These are phyloP conservation scores for Pichia sp. DNA, from an alignment of 1,139 yeast species.

Conservation along the genomic window DNA sequence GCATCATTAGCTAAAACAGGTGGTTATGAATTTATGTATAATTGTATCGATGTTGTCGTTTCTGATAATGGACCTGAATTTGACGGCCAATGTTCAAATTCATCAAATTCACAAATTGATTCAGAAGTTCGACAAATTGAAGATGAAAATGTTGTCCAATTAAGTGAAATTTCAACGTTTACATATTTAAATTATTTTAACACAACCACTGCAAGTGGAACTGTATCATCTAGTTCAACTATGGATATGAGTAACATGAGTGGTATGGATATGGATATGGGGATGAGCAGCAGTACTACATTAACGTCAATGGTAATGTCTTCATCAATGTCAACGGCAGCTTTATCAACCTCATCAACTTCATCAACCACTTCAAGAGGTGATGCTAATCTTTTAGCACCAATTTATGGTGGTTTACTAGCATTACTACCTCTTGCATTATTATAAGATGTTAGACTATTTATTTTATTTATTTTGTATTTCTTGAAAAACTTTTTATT, in stretches of 20 bases:
- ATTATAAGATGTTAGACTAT: not conserved
- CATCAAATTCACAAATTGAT: not conserved
- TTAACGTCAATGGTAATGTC: not conserved
- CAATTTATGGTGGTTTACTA: not conserved
- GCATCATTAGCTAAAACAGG: conserved; percentile 17
- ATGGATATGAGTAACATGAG: not conserved
- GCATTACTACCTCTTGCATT: not conserved
- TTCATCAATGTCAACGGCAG: not conserved
- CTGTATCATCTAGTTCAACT: not conserved
- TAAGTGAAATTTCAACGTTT: not conserved
- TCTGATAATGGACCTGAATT: conserved; percentile 20
- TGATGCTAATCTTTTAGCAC: not conserved
- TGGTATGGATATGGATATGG: not conserved
- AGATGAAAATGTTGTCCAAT: not conserved
- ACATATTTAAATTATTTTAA: not conserved
- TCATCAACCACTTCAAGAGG: not conserved
- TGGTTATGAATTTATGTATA: conserved; percentile 20
- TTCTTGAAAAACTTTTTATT: too few relatives aligned
- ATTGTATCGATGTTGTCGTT: conserved; percentile 26
- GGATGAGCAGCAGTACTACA: not conserved
- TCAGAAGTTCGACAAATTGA: not conserved
- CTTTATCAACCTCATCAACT: not conserved
- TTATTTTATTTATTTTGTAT: not conserved
- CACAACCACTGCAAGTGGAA: not conserved
- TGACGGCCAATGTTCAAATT: not conserved